Evolutionary conservation across 2,329 filamentous ascomycete species (phyloP), one percentile per base, ranked within the genome.

Genomic region (Moelleriella libera): DNA sequence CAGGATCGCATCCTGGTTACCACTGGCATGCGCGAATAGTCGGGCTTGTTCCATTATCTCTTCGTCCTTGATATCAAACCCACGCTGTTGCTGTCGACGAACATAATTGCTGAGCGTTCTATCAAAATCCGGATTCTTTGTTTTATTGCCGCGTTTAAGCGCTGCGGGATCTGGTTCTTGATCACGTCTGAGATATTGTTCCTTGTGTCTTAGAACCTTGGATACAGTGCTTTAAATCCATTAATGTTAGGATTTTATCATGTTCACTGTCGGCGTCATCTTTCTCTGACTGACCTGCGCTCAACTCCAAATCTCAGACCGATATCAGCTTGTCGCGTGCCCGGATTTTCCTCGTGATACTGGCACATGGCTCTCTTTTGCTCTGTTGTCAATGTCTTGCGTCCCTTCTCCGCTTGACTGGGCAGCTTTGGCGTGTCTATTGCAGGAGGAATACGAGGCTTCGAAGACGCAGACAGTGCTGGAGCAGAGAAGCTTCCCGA

Each of bases 251-350:
- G 14, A 21, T 45, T n/a, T 8, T 7, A 5, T n/a, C 30, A 5
- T 34, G 30, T 4, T 14, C 14, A 11, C 43, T 32, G 11, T 28
- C 21, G 3, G 42, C 28, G 2, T 2, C 40, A 44, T 37, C 29
- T 5, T 30, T n/a, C 10, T 41, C n/a, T 32, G 4, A 49, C 69
- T 63, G 81, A 97, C 92, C 92, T 97, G 83, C 92, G 74, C 69
- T 98, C 92, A 46, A 98, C 92, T 37, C 89, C 90, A 67, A 98
- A 98, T 62, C 88, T 81, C 50, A 83, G 84, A 67, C 92, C 92
- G 66, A 98, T 98, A 60, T 97, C 90, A 14, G 88, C 92, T 68
- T 98, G 92, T 67, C 95, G 95, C 43, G 88, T 82, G 45, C 80
- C 83, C 28, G 90, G 92, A 60, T 97, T 83, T 52, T 94, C 84